phyloP scores from a whole-genome alignment of 192 early-diverging fungal species.

The Blastocladiella britannica region DNA sequence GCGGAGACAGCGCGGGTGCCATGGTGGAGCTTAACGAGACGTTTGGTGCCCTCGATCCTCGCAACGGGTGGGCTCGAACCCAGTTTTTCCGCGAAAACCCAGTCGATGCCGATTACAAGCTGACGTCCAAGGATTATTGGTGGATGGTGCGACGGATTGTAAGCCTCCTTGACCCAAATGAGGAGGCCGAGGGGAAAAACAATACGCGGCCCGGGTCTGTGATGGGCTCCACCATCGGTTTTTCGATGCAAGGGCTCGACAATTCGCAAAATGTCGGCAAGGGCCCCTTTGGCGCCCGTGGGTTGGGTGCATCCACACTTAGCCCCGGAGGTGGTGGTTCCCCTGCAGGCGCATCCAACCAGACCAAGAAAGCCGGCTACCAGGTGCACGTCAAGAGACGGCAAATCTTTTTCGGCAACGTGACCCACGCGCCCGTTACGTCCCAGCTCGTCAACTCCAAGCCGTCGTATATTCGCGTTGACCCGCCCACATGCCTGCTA shows the following conservation, averaged over 20 bases:
- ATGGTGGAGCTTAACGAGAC: slow-evolving; percentile 20
- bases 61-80: slow-evolving; percentile 28
- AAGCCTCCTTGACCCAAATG: slow-evolving; percentile 12
- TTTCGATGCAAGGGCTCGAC: too few species aligned
- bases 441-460: slow-evolving; percentile 19
- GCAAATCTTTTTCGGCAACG: slow-evolving; percentile 37
- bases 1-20: slow-evolving; percentile 17
- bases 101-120: slow-evolving; percentile 7
- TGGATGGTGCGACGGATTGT: slow-evolving; percentile 14
- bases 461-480: slow-evolving; percentile 23
- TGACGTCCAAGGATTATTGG: slow-evolving; percentile 16
- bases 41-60: slow-evolving; percentile 28
- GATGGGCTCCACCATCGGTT: too few species aligned
- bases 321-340: slow-evolving; percentile 4
- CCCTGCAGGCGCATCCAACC: slow-evolving; percentile 2
- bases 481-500: slow-evolving; percentile 18
- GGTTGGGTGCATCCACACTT: too few species aligned
- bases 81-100: slow-evolving; percentile 14
- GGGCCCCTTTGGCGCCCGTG: too few species aligned
- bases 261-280: too few species aligned
- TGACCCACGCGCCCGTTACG: slow-evolving; percentile 20
- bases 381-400: slow-evolving; percentile 24
- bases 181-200: slow-evolving; percentile 6
- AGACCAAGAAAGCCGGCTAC: slow-evolving; percentile 5
- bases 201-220: too few species aligned